These are phyloP conservation scores for Cudoniella acicularis DNA, from an alignment of 495 filamentous ascomycete genomes.

Conservation along the genomic window DNA sequence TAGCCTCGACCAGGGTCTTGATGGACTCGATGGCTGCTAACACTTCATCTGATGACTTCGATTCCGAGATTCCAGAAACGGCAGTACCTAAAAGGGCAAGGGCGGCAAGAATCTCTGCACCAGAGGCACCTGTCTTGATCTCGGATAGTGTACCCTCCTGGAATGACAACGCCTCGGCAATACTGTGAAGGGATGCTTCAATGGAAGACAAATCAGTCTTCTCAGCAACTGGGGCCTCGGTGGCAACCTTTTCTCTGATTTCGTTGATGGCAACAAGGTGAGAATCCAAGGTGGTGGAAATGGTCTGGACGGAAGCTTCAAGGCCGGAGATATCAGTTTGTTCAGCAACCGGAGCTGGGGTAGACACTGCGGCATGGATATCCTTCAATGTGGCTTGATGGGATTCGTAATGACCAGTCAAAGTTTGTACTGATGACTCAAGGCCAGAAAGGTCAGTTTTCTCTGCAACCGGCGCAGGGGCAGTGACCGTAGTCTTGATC, in stretches of 20 bases:
- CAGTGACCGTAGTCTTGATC: not conserved
- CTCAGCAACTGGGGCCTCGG: conserved; percentile 7
- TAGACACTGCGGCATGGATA: conserved; percentile 9
- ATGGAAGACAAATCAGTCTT: conserved; percentile 11
- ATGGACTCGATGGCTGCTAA: conserved; percentile 1
- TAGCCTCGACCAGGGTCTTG: not conserved
- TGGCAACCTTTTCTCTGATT: conserved; percentile 5
- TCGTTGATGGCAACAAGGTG: conserved; percentile 6
- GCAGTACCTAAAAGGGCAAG: not conserved
- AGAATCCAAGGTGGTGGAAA: conserved; percentile 12
- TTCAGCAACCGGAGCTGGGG: conserved; percentile 5
- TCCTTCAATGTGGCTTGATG: conserved; percentile 9
- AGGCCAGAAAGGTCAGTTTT: conserved; percentile 15
- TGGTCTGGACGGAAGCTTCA: conserved; percentile 11
- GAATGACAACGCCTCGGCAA: not conserved
- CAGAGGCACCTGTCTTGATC: not conserved
- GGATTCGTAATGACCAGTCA: conserved; percentile 2
- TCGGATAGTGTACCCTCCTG: not conserved
- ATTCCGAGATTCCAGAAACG: conserved; percentile 3
- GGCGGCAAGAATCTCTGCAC: not conserved
- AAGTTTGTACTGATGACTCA: conserved; percentile 8
- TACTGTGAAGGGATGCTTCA: conserved; percentile 7
- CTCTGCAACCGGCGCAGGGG: not conserved
- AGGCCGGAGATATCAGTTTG: conserved; percentile 15
- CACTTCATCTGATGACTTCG: not conserved